Evolutionary conservation across 1,284 basidiomycete species (phyloP).

Genomic region (Apiotrichum brassicae): DNA sequence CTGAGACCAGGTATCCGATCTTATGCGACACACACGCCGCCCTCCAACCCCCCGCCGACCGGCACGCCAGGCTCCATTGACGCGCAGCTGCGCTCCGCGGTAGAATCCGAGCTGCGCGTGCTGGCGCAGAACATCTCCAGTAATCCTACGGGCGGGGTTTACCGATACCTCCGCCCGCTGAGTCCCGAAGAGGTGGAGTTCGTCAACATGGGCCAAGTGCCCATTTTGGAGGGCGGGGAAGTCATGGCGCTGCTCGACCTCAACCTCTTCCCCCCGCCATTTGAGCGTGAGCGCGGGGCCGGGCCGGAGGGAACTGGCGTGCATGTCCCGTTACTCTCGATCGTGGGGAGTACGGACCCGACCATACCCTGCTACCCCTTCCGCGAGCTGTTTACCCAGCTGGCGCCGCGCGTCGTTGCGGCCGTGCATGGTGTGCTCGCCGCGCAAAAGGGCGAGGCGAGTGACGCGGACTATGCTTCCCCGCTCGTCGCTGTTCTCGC

Average conservation of each 20-base stretch:
- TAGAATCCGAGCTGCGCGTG: constrained; percentile 5
- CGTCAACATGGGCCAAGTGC: constrained; percentile 19
- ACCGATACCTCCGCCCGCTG: constrained; percentile 7
- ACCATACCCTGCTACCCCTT: constrained; percentile 17
- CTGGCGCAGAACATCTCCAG: not conserved
- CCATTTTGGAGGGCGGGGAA: constrained; percentile 2
- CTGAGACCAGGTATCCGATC: not conserved
- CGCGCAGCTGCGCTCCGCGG: constrained; percentile 2
- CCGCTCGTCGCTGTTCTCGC: constrained; percentile 13
- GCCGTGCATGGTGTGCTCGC: constrained; percentile 4
- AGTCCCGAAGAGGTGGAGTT: constrained; percentile 10
- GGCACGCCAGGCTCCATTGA: constrained; percentile 1
- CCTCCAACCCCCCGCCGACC: not conserved
- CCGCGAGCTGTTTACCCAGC: constrained; percentile 6
- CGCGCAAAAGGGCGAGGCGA: constrained; percentile 4
- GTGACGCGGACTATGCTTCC: not conserved
- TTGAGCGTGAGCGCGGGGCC: constrained; percentile 1
- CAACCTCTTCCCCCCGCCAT: not conserved
- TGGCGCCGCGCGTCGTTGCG: constrained; percentile 1
- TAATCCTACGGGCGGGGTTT: not conserved
- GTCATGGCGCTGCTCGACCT: constrained; percentile 15
- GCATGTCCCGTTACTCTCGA: constrained; percentile 15
- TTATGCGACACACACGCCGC: not conserved
- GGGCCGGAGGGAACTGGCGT: constrained; percentile 11
- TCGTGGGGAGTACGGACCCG: constrained; percentile 7